phyloP scores from a whole-genome alignment of 2,329 filamentous ascomycete species.

The Metarhizium album region DNA sequence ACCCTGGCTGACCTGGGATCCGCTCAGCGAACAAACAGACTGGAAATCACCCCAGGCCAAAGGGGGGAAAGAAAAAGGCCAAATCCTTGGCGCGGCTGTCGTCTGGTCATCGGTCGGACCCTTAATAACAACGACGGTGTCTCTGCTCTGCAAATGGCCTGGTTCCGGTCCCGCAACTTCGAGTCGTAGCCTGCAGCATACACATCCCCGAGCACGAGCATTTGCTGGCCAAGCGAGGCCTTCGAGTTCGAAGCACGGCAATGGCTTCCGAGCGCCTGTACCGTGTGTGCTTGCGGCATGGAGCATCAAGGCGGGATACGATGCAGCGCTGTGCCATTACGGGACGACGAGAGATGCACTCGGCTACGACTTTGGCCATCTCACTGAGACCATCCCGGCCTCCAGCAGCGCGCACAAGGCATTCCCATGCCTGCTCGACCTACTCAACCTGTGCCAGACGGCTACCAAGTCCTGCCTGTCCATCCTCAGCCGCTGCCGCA shows the following conservation, averaged over 20 bases:
- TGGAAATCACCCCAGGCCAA: background rate
- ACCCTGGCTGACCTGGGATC: background rate
- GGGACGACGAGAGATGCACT: background rate
- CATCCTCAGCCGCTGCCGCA: background rate
- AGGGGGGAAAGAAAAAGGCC: too few species aligned
- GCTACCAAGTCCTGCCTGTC: background rate
- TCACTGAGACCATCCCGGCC: background rate
- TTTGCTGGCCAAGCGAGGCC: background rate
- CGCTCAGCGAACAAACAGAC: background rate
- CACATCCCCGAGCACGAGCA: background rate
- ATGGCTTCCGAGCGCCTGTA: conserved; percentile 5
- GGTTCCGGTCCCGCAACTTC: background rate
- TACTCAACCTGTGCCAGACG: background rate
- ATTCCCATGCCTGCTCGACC: background rate
- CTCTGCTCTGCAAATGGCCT: background rate
- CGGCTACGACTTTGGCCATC: background rate
- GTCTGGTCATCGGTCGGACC: background rate
- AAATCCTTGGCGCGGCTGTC: background rate
- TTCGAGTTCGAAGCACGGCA: background rate
- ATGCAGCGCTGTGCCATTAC: background rate
- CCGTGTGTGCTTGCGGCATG: conserved; percentile 3
- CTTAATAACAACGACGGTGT: background rate
- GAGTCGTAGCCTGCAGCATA: background rate
- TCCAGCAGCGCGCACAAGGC: background rate
- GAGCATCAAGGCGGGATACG: background rate